phyloP scores from a whole-genome alignment of 257 asterid genomes.

The Anisodus tanguticus region DNA sequence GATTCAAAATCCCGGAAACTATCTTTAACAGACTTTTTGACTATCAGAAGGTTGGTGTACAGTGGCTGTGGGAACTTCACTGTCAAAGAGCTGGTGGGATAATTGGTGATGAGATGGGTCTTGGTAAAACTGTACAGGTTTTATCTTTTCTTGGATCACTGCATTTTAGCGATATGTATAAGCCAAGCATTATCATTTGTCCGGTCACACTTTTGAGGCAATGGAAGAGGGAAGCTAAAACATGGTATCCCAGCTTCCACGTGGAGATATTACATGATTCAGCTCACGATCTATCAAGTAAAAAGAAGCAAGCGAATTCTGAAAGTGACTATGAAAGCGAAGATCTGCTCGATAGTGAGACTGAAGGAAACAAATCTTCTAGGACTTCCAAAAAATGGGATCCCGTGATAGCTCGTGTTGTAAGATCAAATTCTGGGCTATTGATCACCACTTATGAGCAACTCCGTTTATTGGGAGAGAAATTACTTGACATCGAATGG shows the following conservation, averaged over 20 bases:
- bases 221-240: conserved; percentile 92
- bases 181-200: conserved; percentile 88
- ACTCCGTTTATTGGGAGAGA: conserved; percentile 79
- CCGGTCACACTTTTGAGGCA: conserved; percentile 93
- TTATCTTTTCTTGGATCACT: conserved; percentile 87
- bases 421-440: conserved; percentile 82
- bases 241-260: conserved; percentile 83
- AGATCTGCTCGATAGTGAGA: conserved; percentile 57
- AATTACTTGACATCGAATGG: conserved; percentile 88
- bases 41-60: conserved; percentile 97
- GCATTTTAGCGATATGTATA: conserved; percentile 86
- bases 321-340: conserved; percentile 79
- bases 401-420: conserved; percentile 71
- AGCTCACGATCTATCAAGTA: conserved; percentile 58
- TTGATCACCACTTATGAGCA: conserved; percentile 95
- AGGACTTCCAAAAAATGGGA: conserved; percentile 73
- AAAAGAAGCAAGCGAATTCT: conserved; percentile 58
- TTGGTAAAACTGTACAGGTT: conserved; percentile 94
- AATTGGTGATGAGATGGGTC: conserved; percentile 99
- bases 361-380: conserved; percentile 54
- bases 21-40: conserved; percentile 77
- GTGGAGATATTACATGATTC: conserved; percentile 95
- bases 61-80: conserved; percentile 99
- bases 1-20: conserved; percentile 76
- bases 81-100: conserved; percentile 98